Evolutionary conservation across 805 yeast genomes (phyloP).

Genomic region (Saccharomyces cerevisiae): DNA sequence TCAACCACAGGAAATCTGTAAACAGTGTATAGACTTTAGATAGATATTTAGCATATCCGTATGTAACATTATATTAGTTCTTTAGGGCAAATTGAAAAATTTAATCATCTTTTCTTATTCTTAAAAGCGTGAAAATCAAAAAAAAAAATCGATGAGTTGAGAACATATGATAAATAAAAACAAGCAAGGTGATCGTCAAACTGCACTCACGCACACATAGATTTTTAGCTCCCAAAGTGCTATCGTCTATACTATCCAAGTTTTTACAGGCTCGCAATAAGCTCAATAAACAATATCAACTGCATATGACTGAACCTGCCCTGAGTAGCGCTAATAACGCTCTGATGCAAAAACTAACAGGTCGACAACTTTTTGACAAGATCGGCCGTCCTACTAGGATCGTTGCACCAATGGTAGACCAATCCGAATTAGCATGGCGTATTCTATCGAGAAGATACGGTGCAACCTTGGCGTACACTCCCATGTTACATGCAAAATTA

Average conservation of each 20-base stretch:
- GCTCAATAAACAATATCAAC: not conserved
- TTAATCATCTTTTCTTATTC: not conserved
- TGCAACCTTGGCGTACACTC: constrained; percentile 89
- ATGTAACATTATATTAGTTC: not conserved
- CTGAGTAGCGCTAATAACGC: not conserved
- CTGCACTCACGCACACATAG: not conserved
- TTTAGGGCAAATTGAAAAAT: not conserved
- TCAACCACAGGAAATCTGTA: not conserved
- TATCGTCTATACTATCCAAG: not conserved
- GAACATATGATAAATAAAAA: not conserved
- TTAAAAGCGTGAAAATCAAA: not conserved
- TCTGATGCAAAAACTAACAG: constrained; percentile 30
- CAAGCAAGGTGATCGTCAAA: not conserved
- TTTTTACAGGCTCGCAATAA: not conserved
- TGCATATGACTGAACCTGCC: not conserved
- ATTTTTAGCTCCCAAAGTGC: not conserved
- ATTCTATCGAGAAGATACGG: constrained; percentile 79
- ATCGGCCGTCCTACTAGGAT: constrained; percentile 73
- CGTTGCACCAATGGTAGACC: constrained; percentile 99
- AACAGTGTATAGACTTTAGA: not conserved
- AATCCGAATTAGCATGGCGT: constrained; percentile 93
- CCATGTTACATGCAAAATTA: constrained; percentile 90
- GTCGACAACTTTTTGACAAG: constrained; percentile 60
- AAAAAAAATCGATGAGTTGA: not conserved
- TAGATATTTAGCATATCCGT: not conserved